Evolutionary conservation across 805 yeast species (phyloP), one percentile per base, ranked within the genome.

Genomic region (Ogataea trehaloabstinens): DNA sequence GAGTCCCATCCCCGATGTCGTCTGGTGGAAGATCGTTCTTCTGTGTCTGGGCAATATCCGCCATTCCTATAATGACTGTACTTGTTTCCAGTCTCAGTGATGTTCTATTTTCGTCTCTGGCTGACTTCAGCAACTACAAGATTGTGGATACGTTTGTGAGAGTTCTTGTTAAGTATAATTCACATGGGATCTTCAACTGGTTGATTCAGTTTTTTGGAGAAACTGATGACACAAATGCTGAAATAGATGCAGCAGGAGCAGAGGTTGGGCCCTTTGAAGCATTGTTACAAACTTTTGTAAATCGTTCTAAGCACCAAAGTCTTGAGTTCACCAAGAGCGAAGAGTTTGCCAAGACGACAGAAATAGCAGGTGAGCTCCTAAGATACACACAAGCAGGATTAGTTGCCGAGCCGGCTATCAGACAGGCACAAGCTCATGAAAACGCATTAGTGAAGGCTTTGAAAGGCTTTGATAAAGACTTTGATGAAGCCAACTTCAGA

Each of bases 1-100:
- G 96, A 21, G 89, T 82, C 53, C 79, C 67, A 49, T 68, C 78
- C 1, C 95, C 95, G 1, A 40, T 35, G 2, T 61, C 80, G 0
- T 62, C 80, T 1, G 81, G 84, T 5, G 95, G 95, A 1, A 64
- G 83, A 29, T 74, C 82, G 1, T 77, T 87, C 48, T 88, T 88
- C 51, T 78, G 85, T 6, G 61, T 78, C 7, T 89, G 96, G 96
- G 83, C 89, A 0, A 56, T 89, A 16, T 66, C 79, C 5, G 95
- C 96, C 0, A 82, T 89, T 17, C 96, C 96, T 1, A 67, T 87
- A 36, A 87, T 88, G 95, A 85, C 95, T 2, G 80, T 82, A 13
- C 68, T 87, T 40, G 77, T 87, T 28, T 80, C 90, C 1, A 79
- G 77, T 37, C 65, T 82, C 33, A 86, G 91, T 45, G 95, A 85